Percentiles rank a stretch among this genome's conserved stretches.
phyloP scores from a whole-genome alignment of 768 basidiomycete species.

The Crucibulum laeve region DNA sequence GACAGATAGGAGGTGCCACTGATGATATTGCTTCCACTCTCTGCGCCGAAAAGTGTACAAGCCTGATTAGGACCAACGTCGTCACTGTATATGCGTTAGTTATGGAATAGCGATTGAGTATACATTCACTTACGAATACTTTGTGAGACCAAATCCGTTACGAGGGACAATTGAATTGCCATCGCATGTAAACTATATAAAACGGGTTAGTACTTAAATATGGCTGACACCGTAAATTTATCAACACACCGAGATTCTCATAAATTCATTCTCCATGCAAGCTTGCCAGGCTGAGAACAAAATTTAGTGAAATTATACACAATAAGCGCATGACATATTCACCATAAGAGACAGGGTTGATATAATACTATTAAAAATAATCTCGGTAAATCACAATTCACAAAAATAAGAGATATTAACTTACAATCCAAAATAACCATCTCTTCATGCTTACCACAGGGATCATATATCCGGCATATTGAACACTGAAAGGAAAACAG shows the following conservation, averaged over 20 bases:
- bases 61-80: constrained; percentile 64
- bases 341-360: constrained; percentile 77
- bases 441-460: constrained; percentile 68
- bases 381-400: constrained; percentile 5
- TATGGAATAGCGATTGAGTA: constrained; percentile 9
- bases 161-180: constrained; percentile 64
- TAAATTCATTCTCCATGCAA: constrained; percentile 85
- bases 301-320: not conserved
- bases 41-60: constrained; percentile 72
- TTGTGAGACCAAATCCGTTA: constrained; percentile 47
- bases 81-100: constrained; percentile 28
- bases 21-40: constrained; percentile 50
- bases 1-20: constrained; percentile 59
- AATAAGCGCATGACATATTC: constrained; percentile 7
- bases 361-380: constrained; percentile 50
- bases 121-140: constrained; percentile 53
- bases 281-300: constrained; percentile 59
- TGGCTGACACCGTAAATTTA: not conserved
- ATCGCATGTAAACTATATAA: constrained; percentile 53
- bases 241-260: constrained; percentile 51
- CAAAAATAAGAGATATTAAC: constrained; percentile 15
- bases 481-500: constrained; percentile 28
- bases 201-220: not conserved
- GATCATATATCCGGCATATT: constrained; percentile 70
- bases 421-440: constrained; percentile 83